Evolutionary conservation across 371 early-diverging fungal species (phyloP).

Genomic region (Saksenaea vasiformis): DNA sequence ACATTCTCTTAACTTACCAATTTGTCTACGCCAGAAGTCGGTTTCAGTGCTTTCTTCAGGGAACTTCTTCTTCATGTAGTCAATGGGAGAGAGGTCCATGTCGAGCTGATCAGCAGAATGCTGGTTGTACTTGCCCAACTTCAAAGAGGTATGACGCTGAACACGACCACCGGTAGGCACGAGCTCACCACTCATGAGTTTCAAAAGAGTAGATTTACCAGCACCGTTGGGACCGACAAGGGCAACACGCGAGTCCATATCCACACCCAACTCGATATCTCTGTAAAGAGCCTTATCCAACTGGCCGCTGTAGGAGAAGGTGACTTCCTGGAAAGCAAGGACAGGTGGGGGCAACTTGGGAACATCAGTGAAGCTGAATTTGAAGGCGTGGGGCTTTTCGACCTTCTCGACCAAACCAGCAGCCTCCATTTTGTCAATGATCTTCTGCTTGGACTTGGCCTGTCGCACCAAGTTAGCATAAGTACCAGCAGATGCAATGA

Average conservation of each 20-base stretch:
- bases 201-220: constrained; percentile 85
- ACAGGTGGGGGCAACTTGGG: constrained; percentile 61
- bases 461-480: constrained; percentile 98
- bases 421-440: constrained; percentile 63
- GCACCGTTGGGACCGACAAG: constrained; percentile 80
- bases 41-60: constrained; percentile 54
- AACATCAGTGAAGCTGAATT: constrained; percentile 52
- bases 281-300: constrained; percentile 62
- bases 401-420: constrained; percentile 57
- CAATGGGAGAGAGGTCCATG: constrained; percentile 50
- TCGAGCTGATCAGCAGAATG: constrained; percentile 70
- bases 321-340: constrained; percentile 63
- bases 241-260: constrained; percentile 52
- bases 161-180: constrained; percentile 61
- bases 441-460: constrained; percentile 86
- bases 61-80: constrained; percentile 47
- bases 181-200: constrained; percentile 63
- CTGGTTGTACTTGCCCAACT: constrained; percentile 82
- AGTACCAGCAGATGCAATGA: constrained; percentile 98
- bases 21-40: constrained; percentile 54
- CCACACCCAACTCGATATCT: constrained; percentile 51
- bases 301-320: constrained; percentile 54
- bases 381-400: constrained; percentile 60
- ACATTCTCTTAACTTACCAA: constrained; percentile 53
- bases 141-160: constrained; percentile 55